Percentiles rank a stretch among this genome's conserved stretches.
Evolutionary conservation across 2,329 filamentous ascomycete genomes (phyloP).

Genomic region (Fusarium subtropicale): DNA sequence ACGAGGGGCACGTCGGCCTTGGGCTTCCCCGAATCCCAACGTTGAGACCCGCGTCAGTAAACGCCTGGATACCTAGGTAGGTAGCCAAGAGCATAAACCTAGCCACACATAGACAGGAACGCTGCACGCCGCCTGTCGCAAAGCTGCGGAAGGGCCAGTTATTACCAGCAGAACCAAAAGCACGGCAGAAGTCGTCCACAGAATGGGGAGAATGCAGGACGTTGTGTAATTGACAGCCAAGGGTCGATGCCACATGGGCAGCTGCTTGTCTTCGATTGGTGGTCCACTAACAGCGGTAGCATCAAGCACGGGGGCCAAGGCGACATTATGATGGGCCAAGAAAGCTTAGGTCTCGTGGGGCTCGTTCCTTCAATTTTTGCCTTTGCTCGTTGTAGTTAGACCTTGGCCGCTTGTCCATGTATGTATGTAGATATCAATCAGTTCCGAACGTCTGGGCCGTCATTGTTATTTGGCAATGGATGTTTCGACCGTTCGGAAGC

Average conservation of each 20-base stretch:
- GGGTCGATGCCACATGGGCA: constrained; percentile 46
- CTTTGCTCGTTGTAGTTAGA: constrained; percentile 10
- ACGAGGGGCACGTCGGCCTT: constrained; percentile 31
- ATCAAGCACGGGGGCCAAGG: constrained; percentile 49
- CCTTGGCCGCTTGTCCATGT: background rate
- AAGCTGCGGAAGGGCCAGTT: constrained; percentile 26
- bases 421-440: background rate
- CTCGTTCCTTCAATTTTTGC: constrained; percentile 10
- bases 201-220: constrained; percentile 11
- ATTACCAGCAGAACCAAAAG: constrained; percentile 2
- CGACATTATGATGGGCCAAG: constrained; percentile 47
- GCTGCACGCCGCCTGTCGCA: constrained; percentile 32
- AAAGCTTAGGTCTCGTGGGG: constrained; percentile 30
- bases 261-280: constrained; percentile 46
- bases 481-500: constrained; percentile 5
- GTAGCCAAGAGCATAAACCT: constrained; percentile 27
- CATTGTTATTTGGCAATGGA: constrained; percentile 8
- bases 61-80: constrained; percentile 11
- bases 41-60: constrained; percentile 15
- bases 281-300: constrained; percentile 49
- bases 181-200: background rate
- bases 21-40: constrained; percentile 13
- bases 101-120: constrained; percentile 38
- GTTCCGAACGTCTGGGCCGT: constrained; percentile 31
- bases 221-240: constrained; percentile 43